These are phyloP conservation scores for Dendrobium officinale DNA, from an alignment of 106 monocot genomes.

Conservation along the genomic window DNA sequence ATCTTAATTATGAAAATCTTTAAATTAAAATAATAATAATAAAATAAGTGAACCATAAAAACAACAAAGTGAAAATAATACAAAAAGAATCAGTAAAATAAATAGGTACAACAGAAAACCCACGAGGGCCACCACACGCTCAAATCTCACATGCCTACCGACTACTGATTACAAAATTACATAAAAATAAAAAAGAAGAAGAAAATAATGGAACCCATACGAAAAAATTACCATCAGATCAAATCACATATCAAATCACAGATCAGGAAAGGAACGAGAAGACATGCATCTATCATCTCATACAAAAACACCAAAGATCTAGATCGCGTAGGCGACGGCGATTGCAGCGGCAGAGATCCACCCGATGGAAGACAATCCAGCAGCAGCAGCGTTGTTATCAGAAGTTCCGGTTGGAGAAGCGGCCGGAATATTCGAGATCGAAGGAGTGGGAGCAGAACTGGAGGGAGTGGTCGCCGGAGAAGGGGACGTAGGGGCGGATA, in stretches of 20 bases:
- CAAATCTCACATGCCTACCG: background rate
- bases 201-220: background rate
- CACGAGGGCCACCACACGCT: background rate
- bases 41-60: background rate
- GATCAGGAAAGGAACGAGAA: background rate
- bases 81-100: background rate
- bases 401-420: constrained; percentile 1
- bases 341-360: constrained; percentile 5
- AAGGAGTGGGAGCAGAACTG: background rate
- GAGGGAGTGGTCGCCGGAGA: background rate
- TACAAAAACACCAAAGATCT: background rate
- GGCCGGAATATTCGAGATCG: background rate
- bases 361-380: background rate
- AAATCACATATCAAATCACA: background rate
- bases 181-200: background rate
- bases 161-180: constrained; percentile 2
- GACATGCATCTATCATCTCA: background rate
- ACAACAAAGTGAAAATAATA: background rate
- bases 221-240: background rate
- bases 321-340: constrained; percentile 5
- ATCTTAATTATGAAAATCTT: too few species aligned
- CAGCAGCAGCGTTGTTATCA: background rate
- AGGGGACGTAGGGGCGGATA: background rate
- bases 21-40: background rate
- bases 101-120: background rate